Conservation (phyloP, 2,329 filamentous ascomycete genomes). For the Peltaster fructicola region DNA sequence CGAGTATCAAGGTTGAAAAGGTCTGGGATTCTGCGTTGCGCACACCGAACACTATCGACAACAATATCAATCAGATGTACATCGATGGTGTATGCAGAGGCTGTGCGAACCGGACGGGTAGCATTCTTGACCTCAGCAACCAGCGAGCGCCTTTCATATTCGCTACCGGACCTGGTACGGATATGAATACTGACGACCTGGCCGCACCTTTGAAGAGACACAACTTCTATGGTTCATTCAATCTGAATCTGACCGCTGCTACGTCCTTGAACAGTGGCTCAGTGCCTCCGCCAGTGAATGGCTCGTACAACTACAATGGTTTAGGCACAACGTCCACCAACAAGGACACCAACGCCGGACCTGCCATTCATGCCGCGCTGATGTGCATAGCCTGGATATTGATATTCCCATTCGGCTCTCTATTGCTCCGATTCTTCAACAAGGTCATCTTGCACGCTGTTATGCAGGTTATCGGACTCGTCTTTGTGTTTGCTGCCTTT, state of each 20-base stretch:
- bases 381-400: constrained; percentile 19
- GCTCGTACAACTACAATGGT: constrained; percentile 5
- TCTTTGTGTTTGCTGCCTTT: constrained; percentile 21
- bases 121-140: constrained; percentile 15
- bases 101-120: constrained; percentile 19
- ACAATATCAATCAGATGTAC: constrained; percentile 10
- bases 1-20: constrained; percentile 12
- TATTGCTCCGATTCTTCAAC: constrained; percentile 21
- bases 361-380: constrained; percentile 14
- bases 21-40: constrained; percentile 6
- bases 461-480: constrained; percentile 20
- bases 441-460: constrained; percentile 24
- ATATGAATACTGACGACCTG: constrained; percentile 13
- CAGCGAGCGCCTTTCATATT: constrained; percentile 21
- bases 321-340: constrained; percentile 10
- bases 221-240: constrained; percentile 21
- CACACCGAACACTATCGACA: constrained; percentile 6
- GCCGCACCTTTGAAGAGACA: constrained; percentile 20
- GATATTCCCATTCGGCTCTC: constrained; percentile 18
- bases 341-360: constrained; percentile 11
- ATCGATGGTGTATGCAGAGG: constrained; percentile 19
- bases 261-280: constrained; percentile 11
- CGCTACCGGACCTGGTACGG: constrained; percentile 19
- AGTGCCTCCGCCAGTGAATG: constrained; percentile 15
- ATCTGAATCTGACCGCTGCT: constrained; percentile 21